These are phyloP conservation scores for Beauveria caledonica DNA, from an alignment of 2,329 filamentous ascomycete species.

Conservation along the genomic window DNA sequence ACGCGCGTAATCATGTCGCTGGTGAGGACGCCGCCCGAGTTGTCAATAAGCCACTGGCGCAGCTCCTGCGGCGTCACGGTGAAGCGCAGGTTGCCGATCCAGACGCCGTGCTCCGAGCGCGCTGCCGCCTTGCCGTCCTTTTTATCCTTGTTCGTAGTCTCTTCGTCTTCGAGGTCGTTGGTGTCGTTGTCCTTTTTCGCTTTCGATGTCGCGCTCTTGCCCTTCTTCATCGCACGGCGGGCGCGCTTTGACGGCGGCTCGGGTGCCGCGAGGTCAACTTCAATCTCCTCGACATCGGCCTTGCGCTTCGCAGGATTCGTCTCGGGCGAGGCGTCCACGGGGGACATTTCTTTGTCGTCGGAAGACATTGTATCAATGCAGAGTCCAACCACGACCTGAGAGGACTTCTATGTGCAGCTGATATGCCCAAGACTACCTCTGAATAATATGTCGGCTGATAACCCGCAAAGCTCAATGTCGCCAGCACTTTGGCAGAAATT, in stretches of 20 bases:
- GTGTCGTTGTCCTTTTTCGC: slow-evolving; percentile 28
- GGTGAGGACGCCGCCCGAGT: slow-evolving; percentile 57
- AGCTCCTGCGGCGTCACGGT: slow-evolving; percentile 65
- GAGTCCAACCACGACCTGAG: background rate
- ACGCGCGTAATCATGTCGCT: slow-evolving; percentile 73
- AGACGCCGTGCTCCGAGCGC: slow-evolving; percentile 77
- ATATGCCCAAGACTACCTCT: background rate
- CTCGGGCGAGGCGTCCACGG: slow-evolving; percentile 14
- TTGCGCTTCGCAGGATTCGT: slow-evolving; percentile 57
- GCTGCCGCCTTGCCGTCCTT: slow-evolving; percentile 38
- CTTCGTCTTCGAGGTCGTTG: slow-evolving; percentile 26
- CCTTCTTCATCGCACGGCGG: slow-evolving; percentile 81
- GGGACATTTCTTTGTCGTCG: background rate
- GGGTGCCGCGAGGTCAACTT: slow-evolving; percentile 82
- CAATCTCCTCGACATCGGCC: slow-evolving; percentile 61
- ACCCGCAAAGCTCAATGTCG: background rate
- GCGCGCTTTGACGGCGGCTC: slow-evolving; percentile 95
- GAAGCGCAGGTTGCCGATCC: slow-evolving; percentile 95
- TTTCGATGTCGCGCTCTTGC: slow-evolving; percentile 47
- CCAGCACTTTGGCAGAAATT: background rate
- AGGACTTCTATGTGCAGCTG: background rate
- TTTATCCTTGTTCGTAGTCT: slow-evolving; percentile 28
- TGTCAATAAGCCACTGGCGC: slow-evolving; percentile 68
- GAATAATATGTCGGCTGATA: background rate
- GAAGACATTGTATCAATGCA: background rate